Evolutionary conservation across 2,329 filamentous ascomycete species (phyloP).

Genomic region (Fusarium euwallaceae): DNA sequence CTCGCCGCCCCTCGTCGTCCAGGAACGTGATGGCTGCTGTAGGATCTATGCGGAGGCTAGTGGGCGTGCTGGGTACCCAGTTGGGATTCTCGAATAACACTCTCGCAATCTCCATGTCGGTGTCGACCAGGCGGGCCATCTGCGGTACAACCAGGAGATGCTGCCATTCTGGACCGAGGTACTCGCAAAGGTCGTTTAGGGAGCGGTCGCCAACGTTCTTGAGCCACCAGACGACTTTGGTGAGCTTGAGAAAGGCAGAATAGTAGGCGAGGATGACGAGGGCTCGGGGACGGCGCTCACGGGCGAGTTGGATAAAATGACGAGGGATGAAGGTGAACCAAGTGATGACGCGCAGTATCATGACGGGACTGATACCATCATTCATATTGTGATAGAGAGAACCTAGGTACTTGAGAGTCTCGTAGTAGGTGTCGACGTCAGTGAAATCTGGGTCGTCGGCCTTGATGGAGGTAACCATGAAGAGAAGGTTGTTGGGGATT

Average conservation of each 20-base stretch:
- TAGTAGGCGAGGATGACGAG: constrained; percentile 68
- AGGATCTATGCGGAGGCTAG: constrained; percentile 28
- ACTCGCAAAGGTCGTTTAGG: constrained; percentile 58
- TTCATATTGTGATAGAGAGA: constrained; percentile 64
- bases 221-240: constrained; percentile 64
- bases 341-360: constrained; percentile 65
- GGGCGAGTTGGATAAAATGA: constrained; percentile 59
- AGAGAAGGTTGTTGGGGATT: constrained; percentile 63
- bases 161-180: constrained; percentile 57
- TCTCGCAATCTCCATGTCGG: constrained; percentile 54
- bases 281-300: constrained; percentile 58
- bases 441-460: constrained; percentile 57
- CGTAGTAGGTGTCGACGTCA: constrained; percentile 58
- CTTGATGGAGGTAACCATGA: constrained; percentile 62
- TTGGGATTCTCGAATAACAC: constrained; percentile 59
- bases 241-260: constrained; percentile 63
- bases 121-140: constrained; percentile 52
- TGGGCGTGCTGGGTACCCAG: constrained; percentile 52
- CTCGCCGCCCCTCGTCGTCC: constrained; percentile 41
- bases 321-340: constrained; percentile 65
- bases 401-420: constrained; percentile 63
- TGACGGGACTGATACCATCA: constrained; percentile 58
- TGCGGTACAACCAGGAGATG: constrained; percentile 58
- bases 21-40: constrained; percentile 33
- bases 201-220: constrained; percentile 60